Evolutionary conservation across 768 basidiomycete species (phyloP).

Genomic region (Boletales sp.): DNA sequence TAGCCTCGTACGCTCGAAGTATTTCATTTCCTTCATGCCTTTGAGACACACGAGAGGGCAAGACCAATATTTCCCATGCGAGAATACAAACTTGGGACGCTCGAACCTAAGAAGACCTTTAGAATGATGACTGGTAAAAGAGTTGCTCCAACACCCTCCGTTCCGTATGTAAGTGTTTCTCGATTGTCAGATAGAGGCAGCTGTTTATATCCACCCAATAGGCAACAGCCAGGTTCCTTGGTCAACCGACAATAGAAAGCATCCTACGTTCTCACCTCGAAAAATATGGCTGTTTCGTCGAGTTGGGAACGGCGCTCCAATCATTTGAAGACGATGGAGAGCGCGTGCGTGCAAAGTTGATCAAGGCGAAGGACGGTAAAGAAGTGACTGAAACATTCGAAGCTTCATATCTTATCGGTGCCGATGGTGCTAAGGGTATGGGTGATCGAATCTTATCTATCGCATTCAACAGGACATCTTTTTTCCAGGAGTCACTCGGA

Average conservation of each 20-base stretch:
- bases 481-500: conserved; percentile 33
- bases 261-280: conserved; percentile 17
- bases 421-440: conserved; percentile 39
- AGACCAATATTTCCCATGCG: conserved; percentile 27
- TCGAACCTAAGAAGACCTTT: conserved; percentile 13
- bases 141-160: conserved; percentile 21
- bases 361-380: conserved; percentile 21
- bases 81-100: conserved; percentile 29
- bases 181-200: not conserved
- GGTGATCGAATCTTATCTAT: not conserved
- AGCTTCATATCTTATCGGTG: too few relatives aligned
- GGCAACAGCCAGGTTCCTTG: conserved; percentile 10
- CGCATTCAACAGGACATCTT: not conserved
- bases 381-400: conserved; percentile 25
- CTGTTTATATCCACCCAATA: not conserved
- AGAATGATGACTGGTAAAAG: not conserved
- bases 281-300: conserved; percentile 30
- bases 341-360: conserved; percentile 35
- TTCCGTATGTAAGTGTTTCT: conserved; percentile 22
- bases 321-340: conserved; percentile 39
- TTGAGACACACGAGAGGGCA: conserved; percentile 34
- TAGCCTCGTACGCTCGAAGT: conserved; percentile 41
- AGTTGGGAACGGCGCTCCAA: conserved; percentile 42
- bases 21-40: conserved; percentile 38
- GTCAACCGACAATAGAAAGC: conserved; percentile 31